phyloP scores from a whole-genome alignment of 768 basidiomycete species.

The Boletus barrowsii region DNA sequence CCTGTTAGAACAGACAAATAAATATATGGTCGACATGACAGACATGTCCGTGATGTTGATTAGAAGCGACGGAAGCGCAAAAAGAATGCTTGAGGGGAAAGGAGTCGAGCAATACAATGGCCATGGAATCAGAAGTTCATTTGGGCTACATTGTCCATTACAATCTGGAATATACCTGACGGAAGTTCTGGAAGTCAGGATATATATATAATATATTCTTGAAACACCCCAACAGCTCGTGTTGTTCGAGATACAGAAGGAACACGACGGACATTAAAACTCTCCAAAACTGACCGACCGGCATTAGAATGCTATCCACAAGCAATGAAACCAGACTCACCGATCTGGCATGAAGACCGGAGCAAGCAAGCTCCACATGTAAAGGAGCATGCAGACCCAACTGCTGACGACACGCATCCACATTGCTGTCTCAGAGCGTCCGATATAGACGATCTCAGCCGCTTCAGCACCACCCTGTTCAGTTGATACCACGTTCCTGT shows the following conservation, averaged over 20 bases:
- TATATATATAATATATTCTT: neutral
- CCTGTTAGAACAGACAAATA: no score
- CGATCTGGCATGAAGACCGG: conserved; percentile 90
- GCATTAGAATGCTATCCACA: conserved; percentile 3
- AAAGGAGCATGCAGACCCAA: conserved; percentile 88
- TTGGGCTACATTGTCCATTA: neutral
- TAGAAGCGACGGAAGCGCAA: neutral
- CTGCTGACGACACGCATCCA: conserved; percentile 98
- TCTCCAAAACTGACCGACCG: conserved; percentile 23
- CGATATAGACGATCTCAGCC: conserved; percentile 83
- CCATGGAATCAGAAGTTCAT: neutral
- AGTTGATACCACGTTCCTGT: conserved; percentile 73
- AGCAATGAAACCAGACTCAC: conserved; percentile 38
- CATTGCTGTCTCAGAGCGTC: conserved; percentile 95
- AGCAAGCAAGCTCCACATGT: conserved; percentile 84
- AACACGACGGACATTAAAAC: conserved; percentile 6
- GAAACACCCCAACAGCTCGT: neutral
- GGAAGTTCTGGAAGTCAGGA: neutral
- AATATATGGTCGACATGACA: no score
- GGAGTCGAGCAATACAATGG: no score
- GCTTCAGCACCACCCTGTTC: conserved; percentile 46
- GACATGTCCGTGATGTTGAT: no score
- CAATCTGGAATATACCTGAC: neutral
- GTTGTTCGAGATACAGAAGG: neutral
- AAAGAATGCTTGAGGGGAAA: no score